Percentiles rank a stretch among this genome's conserved stretches.
These are phyloP conservation scores for Scutellaria galericulata DNA, from an alignment of 257 asterid species.

Conservation along the genomic window DNA sequence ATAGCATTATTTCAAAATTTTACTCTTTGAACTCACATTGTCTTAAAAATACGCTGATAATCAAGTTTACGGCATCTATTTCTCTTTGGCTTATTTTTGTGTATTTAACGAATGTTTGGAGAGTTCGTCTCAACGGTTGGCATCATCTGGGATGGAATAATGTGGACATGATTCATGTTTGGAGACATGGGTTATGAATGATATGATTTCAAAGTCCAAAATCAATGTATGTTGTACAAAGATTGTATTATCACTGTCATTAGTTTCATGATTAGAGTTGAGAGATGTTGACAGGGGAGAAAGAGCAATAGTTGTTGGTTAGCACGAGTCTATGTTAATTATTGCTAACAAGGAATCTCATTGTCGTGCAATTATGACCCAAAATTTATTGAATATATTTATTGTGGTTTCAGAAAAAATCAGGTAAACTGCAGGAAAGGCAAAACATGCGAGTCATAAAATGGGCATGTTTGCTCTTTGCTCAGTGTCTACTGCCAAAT, in stretches of 20 bases:
- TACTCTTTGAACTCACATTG: constrained; percentile 10
- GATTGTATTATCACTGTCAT: constrained; percentile 36
- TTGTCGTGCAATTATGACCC: constrained; percentile 44
- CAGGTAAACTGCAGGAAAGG: constrained; percentile 4
- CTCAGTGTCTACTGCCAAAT: constrained; percentile 14
- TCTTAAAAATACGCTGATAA: neutral
- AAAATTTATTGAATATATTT: constrained; percentile 24
- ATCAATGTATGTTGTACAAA: constrained; percentile 34
- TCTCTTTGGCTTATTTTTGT: neutral
- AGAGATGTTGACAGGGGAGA: constrained; percentile 49
- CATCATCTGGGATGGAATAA: constrained; percentile 16
- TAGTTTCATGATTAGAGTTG: constrained; percentile 40
- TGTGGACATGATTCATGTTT: constrained; percentile 35
- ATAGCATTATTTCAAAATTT: neutral
- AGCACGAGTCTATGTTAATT: constrained; percentile 34
- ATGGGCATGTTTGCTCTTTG: neutral
- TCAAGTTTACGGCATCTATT: neutral
- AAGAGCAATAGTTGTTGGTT: constrained; percentile 28
- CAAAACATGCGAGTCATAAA: neutral
- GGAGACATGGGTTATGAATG: constrained; percentile 25
- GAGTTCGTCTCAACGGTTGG: constrained; percentile 19
- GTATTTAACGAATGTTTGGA: constrained; percentile 12
- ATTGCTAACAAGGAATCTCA: constrained; percentile 35
- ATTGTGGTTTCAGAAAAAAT: constrained; percentile 10
- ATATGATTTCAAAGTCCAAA: constrained; percentile 28